phyloP scores from a whole-genome alignment of 225 moss, liverwort and hornwort species.

The Pseudoscleropodium purum region DNA sequence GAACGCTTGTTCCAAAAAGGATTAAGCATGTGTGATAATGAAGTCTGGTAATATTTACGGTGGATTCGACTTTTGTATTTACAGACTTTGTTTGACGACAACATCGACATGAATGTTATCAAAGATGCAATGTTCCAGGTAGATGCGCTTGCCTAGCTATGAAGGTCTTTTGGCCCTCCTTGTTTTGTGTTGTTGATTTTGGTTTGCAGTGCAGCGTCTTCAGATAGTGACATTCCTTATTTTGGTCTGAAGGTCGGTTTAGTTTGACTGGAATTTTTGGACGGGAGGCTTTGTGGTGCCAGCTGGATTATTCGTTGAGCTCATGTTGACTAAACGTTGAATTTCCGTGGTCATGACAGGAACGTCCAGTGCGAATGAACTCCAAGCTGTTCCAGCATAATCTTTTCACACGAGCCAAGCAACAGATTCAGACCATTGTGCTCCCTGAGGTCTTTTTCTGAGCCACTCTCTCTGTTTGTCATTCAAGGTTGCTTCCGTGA shows the following conservation, averaged over 20 bases:
- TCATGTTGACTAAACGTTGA: background rate
- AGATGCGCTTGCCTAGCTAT: background rate
- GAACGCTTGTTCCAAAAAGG: background rate
- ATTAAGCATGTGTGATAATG: background rate
- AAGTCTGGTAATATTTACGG: background rate
- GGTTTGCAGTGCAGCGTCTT: background rate
- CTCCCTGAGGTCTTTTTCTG: constrained; percentile 64
- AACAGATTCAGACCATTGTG: constrained; percentile 72
- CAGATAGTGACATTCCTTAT: background rate
- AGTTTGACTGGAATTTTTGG: background rate
- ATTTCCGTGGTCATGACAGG: constrained; percentile 19
- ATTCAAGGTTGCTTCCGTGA: background rate
- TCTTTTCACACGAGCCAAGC: constrained; percentile 66
- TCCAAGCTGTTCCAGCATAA: constrained; percentile 89
- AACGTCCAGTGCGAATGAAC: constrained; percentile 80
- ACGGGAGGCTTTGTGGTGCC: background rate
- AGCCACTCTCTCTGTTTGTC: background rate
- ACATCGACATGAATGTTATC: constrained; percentile 60
- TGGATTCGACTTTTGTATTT: background rate
- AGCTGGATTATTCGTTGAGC: background rate
- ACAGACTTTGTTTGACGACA: constrained; percentile 74
- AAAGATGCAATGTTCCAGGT: constrained; percentile 70
- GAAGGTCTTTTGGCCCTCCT: background rate
- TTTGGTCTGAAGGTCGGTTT: background rate
- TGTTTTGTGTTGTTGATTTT: background rate